These are phyloP conservation scores for Fusarium torulosum DNA, from an alignment of 2,329 filamentous ascomycete species.

Conservation along the genomic window DNA sequence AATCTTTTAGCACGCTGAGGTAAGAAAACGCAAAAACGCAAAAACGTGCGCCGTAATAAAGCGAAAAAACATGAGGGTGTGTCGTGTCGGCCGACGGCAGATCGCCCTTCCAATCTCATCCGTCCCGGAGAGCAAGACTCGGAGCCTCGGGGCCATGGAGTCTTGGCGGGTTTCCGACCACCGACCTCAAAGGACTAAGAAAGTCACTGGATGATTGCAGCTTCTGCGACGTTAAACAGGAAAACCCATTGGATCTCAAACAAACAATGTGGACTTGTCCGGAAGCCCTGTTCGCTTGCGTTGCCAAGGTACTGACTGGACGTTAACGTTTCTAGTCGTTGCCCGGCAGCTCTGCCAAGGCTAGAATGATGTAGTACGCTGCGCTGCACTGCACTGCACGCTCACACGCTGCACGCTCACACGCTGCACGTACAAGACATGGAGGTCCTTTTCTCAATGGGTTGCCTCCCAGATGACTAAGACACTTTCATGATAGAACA, in stretches of 20 bases:
- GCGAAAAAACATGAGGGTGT: slow-evolving; percentile 6
- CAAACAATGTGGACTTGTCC: slow-evolving; percentile 33
- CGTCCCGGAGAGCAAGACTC: slow-evolving; percentile 6
- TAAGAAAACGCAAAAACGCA: slow-evolving; percentile 2
- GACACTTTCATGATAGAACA: background rate
- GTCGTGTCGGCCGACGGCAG: slow-evolving; percentile 18
- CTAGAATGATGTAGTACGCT: slow-evolving; percentile 18
- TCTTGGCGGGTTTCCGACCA: slow-evolving; percentile 16
- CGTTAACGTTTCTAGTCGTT: slow-evolving; percentile 37
- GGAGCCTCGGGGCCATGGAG: slow-evolving; percentile 24
- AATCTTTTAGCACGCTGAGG: slow-evolving; percentile 14
- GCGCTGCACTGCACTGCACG: too few species aligned
- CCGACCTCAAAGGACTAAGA: slow-evolving; percentile 1
- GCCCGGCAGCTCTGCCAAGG: slow-evolving; percentile 40
- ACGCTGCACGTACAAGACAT: background rate
- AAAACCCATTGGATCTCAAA: slow-evolving; percentile 20
- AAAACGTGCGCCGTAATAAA: background rate
- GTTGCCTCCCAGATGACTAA: slow-evolving; percentile 39
- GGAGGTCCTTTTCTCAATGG: slow-evolving; percentile 14
- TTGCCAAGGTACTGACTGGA: slow-evolving; percentile 38
- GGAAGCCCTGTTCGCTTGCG: slow-evolving; percentile 35
- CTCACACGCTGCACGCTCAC: background rate
- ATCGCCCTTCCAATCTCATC: slow-evolving; percentile 41
- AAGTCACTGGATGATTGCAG: slow-evolving; percentile 14
- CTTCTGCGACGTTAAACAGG: slow-evolving; percentile 2